Conservation (phyloP, 2,329 filamentous ascomycete species). For the Arthrinium phaeospermum region DNA sequence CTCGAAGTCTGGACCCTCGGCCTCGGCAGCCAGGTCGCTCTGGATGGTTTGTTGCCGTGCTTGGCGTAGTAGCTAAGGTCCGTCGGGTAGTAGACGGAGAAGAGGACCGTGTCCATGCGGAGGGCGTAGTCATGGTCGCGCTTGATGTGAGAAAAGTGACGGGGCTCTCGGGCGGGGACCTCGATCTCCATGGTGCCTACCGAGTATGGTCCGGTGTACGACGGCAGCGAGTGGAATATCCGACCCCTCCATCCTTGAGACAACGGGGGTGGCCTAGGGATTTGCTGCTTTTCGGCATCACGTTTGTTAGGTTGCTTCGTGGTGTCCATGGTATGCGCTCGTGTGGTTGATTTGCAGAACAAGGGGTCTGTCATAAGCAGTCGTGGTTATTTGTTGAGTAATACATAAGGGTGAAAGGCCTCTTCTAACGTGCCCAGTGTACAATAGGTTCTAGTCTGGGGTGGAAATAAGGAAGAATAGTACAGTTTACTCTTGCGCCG, state of each 20-base stretch:
- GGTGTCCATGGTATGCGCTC: not conserved
- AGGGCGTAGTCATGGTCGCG: slow-evolving; percentile 46
- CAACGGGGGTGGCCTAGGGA: slow-evolving; percentile 23
- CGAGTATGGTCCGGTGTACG: slow-evolving; percentile 68
- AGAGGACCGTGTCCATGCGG: slow-evolving; percentile 61
- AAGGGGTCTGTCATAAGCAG: not conserved
- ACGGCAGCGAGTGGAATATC: slow-evolving; percentile 57
- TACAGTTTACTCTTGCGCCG: not conserved
- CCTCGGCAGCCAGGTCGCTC: slow-evolving; percentile 67
- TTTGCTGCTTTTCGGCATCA: not conserved
- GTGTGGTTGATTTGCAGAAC: not conserved
- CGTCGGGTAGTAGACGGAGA: slow-evolving; percentile 70
- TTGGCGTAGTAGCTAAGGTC: slow-evolving; percentile 46
- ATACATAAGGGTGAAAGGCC: not conserved
- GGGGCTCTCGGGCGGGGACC: slow-evolving; percentile 56
- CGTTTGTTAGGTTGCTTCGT: not conserved
- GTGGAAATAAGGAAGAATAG: not conserved
- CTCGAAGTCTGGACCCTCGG: slow-evolving; percentile 61
- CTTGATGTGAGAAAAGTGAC: slow-evolving; percentile 47
- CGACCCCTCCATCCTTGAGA: slow-evolving; percentile 39
- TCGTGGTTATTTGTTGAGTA: not conserved
- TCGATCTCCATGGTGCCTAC: slow-evolving; percentile 74
- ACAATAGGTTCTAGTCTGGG: not conserved
- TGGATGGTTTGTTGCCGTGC: slow-evolving; percentile 50
- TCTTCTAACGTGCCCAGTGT: not conserved